Conservation (phyloP, 148 eudicot species). For the Pharnaceum exiguum region DNA sequence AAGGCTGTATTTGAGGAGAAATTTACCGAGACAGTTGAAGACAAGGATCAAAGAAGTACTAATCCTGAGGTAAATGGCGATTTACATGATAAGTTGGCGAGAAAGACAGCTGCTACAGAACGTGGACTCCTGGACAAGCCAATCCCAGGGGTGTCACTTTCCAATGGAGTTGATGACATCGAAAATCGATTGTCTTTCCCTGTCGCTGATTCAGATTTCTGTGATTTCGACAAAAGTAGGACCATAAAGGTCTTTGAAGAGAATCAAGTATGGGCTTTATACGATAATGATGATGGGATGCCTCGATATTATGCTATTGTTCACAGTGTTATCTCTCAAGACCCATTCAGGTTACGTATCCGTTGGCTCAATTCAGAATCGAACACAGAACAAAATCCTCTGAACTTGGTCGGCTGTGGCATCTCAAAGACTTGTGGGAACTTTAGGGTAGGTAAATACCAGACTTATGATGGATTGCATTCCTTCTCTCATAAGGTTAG, state of each 20-base stretch:
- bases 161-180: constrained; percentile 11
- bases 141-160: background rate
- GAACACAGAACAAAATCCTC: constrained; percentile 28
- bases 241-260: constrained; percentile 49
- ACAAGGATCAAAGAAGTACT: constrained; percentile 19
- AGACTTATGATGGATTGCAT: constrained; percentile 31
- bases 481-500: constrained; percentile 65
- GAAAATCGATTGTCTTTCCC: constrained; percentile 30
- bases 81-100: constrained; percentile 1
- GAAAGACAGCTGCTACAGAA: constrained; percentile 4
- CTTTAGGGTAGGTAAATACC: constrained; percentile 44
- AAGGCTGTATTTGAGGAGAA: constrained; percentile 20
- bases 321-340: constrained; percentile 38
- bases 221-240: constrained; percentile 59
- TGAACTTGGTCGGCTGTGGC: constrained; percentile 40
- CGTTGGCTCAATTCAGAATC: constrained; percentile 58
- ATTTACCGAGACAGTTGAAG: constrained; percentile 10
- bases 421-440: constrained; percentile 58
- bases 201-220: constrained; percentile 59
- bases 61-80: constrained; percentile 20
- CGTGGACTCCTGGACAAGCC: constrained; percentile 5
- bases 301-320: constrained; percentile 64
- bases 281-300: constrained; percentile 72
- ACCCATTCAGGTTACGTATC: constrained; percentile 53
- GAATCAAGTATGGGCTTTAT: constrained; percentile 75